Percentiles rank a stretch among this genome's conserved stretches.
These are phyloP conservation scores for Sextonia rubra DNA, from an alignment of 164 flowering plant species.

Conservation along the genomic window DNA sequence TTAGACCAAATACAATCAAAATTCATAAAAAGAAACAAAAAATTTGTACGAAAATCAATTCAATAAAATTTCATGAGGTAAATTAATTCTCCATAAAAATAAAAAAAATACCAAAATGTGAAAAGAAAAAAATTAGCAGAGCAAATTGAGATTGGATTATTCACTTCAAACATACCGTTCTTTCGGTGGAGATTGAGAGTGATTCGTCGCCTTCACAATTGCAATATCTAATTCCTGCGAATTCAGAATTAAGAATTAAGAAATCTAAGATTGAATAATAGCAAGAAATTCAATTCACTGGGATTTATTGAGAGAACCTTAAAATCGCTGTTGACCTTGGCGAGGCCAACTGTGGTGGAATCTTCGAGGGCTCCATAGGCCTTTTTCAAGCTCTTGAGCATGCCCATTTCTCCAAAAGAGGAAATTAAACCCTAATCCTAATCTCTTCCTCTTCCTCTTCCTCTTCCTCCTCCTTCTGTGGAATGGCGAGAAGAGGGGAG, in stretches of 20 bases:
- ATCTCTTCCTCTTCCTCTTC: background rate
- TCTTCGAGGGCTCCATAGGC: slow-evolving; percentile 83
- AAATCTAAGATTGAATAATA: background rate
- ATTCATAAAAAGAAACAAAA: background rate
- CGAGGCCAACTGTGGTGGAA: slow-evolving; percentile 71
- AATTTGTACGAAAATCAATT: too few relatives aligned
- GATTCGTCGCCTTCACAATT: slow-evolving; percentile 82
- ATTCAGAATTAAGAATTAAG: background rate
- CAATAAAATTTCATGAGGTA: too few relatives aligned
- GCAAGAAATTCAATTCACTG: too few relatives aligned
- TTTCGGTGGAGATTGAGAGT: slow-evolving; percentile 77
- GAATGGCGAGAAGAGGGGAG: too few relatives aligned
- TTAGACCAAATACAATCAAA: background rate
- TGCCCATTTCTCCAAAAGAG: slow-evolving; percentile 38
- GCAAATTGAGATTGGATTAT: slow-evolving; percentile 12
- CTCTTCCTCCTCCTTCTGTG: too few relatives aligned
- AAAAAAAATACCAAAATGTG: background rate
- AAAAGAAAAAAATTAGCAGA: background rate
- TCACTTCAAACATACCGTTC: slow-evolving; percentile 74
- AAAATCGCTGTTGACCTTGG: slow-evolving; percentile 74
- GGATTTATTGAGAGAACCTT: slow-evolving; percentile 28
- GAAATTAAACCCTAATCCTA: background rate
- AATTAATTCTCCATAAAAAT: background rate
- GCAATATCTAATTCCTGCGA: slow-evolving; percentile 77
- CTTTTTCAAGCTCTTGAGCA: slow-evolving; percentile 55